Evolutionary conservation across 208 protist species (phyloP), one percentile per base, ranked within the genome.

Genomic region (Wallacemonas sp.): DNA sequence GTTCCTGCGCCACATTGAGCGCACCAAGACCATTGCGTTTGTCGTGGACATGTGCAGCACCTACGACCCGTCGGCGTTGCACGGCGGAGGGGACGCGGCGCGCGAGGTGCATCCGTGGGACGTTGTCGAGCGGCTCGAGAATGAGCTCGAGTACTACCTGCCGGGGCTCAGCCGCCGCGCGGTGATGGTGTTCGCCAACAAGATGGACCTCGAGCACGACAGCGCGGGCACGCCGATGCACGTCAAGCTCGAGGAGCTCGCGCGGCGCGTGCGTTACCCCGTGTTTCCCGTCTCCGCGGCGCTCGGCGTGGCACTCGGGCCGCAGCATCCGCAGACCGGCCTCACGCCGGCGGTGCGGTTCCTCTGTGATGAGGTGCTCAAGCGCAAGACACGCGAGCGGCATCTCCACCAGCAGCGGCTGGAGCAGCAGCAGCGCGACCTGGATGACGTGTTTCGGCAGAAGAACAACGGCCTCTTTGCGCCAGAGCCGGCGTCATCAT

Each of bases 1-100:
- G 67, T 98, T 98, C 69, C 81, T 98, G 61, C 89, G 89, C 33
- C 95, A 98, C 57, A 85, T 95, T 10, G 90, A 97, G 82, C 87
- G 95, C 4, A 95, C 91, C 8, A 84, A 95, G 52, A 81, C 81
- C 12, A 65, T 97, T 20, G 89, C 84, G 7, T 87, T 92, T 61
- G 93, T 97, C 41, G 81, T 97, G n/a, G 92, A 97, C 73, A 95
- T 95, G 85, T 83, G 74, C 49, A 76, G 76, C 50, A 85, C 85
- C 32, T 92, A 89, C 69, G 69, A 77, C 49, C 81, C 86, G 16
- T 32, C 55, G 22, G 39, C 32, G n/a, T 25, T 25, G 25, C 55
- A 38, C 61, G 67, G 49, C 38, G 32, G 29, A 8, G 28, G 57
- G 5, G 25, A 32, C 31, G 36, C 74, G n/a, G 52, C n/a, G 4